Percentiles rank a stretch among this genome's conserved stretches.
Evolutionary conservation across 208 protist genomes (phyloP).

Genomic region (Trypanosoma scelopori): DNA sequence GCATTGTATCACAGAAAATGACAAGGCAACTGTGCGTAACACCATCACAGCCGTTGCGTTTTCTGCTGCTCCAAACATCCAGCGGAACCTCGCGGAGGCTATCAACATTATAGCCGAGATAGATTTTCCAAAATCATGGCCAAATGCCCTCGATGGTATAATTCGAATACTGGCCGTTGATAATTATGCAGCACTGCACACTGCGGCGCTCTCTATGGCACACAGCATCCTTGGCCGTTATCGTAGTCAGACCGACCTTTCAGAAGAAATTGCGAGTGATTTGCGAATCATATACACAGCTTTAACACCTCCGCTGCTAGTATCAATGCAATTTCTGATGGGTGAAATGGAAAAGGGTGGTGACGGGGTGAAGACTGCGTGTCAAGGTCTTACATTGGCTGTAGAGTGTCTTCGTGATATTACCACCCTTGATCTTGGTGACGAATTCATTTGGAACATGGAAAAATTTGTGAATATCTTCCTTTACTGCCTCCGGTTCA

Average conservation of each 20-base stretch:
- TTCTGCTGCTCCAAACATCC: constrained; percentile 39
- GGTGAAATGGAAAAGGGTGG: constrained; percentile 12
- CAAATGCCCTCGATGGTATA: constrained; percentile 76
- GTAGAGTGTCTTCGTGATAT: constrained; percentile 85
- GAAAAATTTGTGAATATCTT: constrained; percentile 64
- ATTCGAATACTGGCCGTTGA: constrained; percentile 39
- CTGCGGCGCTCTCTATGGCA: constrained; percentile 76
- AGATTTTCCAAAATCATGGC: constrained; percentile 93
- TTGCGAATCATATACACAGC: constrained; percentile 64
- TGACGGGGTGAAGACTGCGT: constrained; percentile 27
- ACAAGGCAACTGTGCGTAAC: constrained; percentile 64
- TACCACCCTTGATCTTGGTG: constrained; percentile 92
- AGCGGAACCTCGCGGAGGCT: constrained; percentile 88
- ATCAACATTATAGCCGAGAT: constrained; percentile 84
- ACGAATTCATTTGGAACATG: constrained; percentile 92
- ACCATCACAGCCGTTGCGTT: constrained; percentile 72
- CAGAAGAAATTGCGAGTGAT: constrained; percentile 55
- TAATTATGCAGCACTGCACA: constrained; percentile 33
- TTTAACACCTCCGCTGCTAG: constrained; percentile 34
- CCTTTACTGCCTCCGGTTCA: constrained; percentile 52
- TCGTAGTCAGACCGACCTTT: constrained; percentile 53
- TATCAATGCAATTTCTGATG: constrained; percentile 26
- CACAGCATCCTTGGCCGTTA: constrained; percentile 93
- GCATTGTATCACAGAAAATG: constrained; percentile 73
- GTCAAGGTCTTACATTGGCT: constrained; percentile 48